These are phyloP conservation scores for Rhizopus stolonifer DNA, from an alignment of 371 early-diverging fungal species.

Conservation along the genomic window DNA sequence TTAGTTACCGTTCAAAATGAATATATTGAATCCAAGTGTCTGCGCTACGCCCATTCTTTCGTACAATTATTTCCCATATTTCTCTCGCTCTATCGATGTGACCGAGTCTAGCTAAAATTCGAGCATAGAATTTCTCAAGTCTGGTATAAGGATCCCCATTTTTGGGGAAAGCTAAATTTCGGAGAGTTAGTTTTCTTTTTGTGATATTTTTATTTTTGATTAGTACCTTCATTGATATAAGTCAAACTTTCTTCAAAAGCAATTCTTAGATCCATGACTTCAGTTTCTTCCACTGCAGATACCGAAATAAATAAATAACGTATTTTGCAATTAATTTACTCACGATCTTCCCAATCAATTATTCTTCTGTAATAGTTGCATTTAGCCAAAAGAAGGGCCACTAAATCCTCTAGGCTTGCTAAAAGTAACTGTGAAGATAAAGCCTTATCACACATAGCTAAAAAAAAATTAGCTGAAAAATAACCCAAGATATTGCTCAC, in stretches of 20 bases:
- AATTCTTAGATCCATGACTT: slow-evolving; percentile 25
- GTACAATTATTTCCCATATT: slow-evolving; percentile 35
- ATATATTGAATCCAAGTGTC: slow-evolving; percentile 50
- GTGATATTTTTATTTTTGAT: background rate
- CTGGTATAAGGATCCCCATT: slow-evolving; percentile 53
- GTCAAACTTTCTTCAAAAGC: slow-evolving; percentile 37
- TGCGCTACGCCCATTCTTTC: slow-evolving; percentile 26
- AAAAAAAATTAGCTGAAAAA: background rate
- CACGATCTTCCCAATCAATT: slow-evolving; percentile 45
- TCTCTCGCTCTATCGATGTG: slow-evolving; percentile 31
- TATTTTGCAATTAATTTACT: too few species aligned
- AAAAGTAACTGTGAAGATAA: slow-evolving; percentile 25
- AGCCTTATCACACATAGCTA: slow-evolving; percentile 41
- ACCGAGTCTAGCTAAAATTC: slow-evolving; percentile 33
- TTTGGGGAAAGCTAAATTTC: slow-evolving; percentile 32
- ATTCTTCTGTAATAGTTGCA: slow-evolving; percentile 40
- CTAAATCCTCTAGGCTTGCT: slow-evolving; percentile 46
- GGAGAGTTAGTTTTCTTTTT: background rate
- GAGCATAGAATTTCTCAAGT: slow-evolving; percentile 51
- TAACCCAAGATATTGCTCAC: slow-evolving; percentile 11
- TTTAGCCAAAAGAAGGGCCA: slow-evolving; percentile 34
- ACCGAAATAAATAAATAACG: background rate
- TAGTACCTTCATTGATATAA: slow-evolving; percentile 32
- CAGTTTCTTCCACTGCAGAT: slow-evolving; percentile 22
- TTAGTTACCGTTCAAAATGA: slow-evolving; percentile 42